These are phyloP conservation scores for Aspergillus floridensis DNA, from an alignment of 2,329 filamentous ascomycete species.

Conservation along the genomic window DNA sequence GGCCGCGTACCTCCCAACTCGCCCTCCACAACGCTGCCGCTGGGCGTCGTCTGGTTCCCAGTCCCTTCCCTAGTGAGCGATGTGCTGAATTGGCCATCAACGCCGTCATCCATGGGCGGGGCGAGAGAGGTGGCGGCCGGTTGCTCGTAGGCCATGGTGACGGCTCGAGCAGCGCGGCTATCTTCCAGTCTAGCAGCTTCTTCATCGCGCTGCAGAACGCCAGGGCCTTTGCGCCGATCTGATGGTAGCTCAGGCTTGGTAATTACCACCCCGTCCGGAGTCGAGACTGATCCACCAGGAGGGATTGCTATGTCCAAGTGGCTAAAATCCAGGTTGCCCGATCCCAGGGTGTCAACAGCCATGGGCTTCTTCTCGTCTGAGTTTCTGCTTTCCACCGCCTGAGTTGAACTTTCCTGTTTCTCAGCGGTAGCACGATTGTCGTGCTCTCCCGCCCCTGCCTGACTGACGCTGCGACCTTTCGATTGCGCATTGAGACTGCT, in stretches of 20 bases:
- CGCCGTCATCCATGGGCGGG: slow-evolving; percentile 37
- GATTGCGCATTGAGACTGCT: slow-evolving; percentile 58
- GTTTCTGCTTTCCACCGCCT: slow-evolving; percentile 24
- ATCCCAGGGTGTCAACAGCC: slow-evolving; percentile 84
- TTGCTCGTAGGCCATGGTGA: slow-evolving; percentile 59
- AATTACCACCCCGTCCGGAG: slow-evolving; percentile 38
- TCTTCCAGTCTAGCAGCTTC: slow-evolving; percentile 58
- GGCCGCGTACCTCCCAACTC: slow-evolving; percentile 52
- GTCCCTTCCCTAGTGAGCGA: slow-evolving; percentile 34
- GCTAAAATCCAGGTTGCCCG: slow-evolving; percentile 83
- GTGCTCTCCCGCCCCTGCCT: slow-evolving; percentile 29
- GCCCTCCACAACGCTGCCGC: slow-evolving; percentile 63
- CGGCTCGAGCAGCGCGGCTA: slow-evolving; percentile 57
- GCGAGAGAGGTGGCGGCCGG: slow-evolving; percentile 41
- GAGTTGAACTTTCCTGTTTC: slow-evolving; percentile 27
- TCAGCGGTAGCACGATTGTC: slow-evolving; percentile 28
- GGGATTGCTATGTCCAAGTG: slow-evolving; percentile 69
- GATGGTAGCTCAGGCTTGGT: slow-evolving; percentile 33
- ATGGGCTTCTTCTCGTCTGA: slow-evolving; percentile 61
- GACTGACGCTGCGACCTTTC: slow-evolving; percentile 39
- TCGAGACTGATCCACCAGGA: slow-evolving; percentile 34
- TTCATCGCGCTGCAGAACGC: slow-evolving; percentile 47
- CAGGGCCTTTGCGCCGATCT: slow-evolving; percentile 37
- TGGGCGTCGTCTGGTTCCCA: slow-evolving; percentile 65
- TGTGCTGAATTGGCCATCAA: slow-evolving; percentile 30